These are phyloP conservation scores for Cicer bijugum DNA, from an alignment of 306 rosid genomes.

Conservation along the genomic window DNA sequence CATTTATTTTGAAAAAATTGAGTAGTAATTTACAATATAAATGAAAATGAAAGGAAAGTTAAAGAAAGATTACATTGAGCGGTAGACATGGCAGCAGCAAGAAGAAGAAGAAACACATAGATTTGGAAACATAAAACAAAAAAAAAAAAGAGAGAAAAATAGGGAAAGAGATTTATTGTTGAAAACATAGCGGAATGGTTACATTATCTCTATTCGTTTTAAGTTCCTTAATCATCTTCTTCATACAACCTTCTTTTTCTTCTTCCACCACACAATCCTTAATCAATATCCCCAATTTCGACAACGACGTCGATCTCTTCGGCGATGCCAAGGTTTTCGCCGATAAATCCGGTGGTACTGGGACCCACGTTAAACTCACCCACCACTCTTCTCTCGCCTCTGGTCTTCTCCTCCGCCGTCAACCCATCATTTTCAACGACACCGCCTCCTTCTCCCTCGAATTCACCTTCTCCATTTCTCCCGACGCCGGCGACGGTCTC, in stretches of 20 bases:
- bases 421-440: conserved; percentile 43
- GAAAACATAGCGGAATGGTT: conserved; percentile 51
- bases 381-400: conserved; percentile 47
- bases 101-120: background rate
- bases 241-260: conserved; percentile 48
- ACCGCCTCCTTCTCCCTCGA: conserved; percentile 54
- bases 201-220: conserved; percentile 42
- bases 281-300: conserved; percentile 47
- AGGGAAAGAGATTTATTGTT: background rate
- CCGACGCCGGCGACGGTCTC: conserved; percentile 52
- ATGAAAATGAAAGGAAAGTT: too few relatives aligned
- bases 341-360: conserved; percentile 20
- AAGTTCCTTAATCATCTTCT: conserved; percentile 38
- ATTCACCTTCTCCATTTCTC: conserved; percentile 59
- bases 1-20: too few relatives aligned
- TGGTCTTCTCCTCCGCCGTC: conserved; percentile 55
- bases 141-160: background rate
- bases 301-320: conserved; percentile 53
- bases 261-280: conserved; percentile 35
- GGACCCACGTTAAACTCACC: conserved; percentile 54
- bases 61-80: background rate
- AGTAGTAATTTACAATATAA: too few relatives aligned
- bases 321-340: conserved; percentile 58
- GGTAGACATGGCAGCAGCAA: background rate
- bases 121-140: background rate